These are phyloP conservation scores for Phoenix roebelenii DNA, from an alignment of 176 grass and related monocot genomes.

Conservation along the genomic window DNA sequence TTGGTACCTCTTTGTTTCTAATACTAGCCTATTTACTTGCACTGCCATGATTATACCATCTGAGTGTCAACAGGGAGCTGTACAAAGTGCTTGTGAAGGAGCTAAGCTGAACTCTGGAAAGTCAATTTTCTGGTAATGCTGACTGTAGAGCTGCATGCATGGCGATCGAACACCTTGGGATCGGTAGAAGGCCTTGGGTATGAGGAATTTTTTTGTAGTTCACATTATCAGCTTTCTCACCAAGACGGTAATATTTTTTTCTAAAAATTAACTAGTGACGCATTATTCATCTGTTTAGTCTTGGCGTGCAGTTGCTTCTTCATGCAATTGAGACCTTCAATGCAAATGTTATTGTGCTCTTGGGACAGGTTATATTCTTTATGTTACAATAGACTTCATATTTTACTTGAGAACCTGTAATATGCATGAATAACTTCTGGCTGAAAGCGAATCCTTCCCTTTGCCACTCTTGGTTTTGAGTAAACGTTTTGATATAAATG, in stretches of 20 bases:
- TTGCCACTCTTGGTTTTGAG: no score
- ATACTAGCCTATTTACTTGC: no score
- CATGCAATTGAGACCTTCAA: constrained; percentile 80
- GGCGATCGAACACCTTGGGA: constrained; percentile 88
- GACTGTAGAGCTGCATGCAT: constrained; percentile 90
- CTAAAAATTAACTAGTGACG: no score
- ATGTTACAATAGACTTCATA: neutral
- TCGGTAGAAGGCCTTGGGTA: constrained; percentile 98
- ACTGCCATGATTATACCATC: neutral
- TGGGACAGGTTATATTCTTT: constrained; percentile 56
- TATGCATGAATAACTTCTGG: no score
- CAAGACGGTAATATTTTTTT: neutral
- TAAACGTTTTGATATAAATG: no score
- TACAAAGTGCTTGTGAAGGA: constrained; percentile 96
- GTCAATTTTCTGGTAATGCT: constrained; percentile 73
- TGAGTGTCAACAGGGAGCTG: constrained; percentile 65
- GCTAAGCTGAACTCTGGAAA: constrained; percentile 75
- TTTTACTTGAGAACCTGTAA: no score
- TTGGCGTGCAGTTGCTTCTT: constrained; percentile 65
- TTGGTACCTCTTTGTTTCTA: neutral
- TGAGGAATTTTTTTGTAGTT: constrained; percentile 34
- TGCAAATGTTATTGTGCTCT: constrained; percentile 76
- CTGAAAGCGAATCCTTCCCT: no score
- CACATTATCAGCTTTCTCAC: neutral
- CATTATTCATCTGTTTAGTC: constrained; percentile 1